Evolutionary conservation across 1,284 basidiomycete species (phyloP).

Genomic region (Cutaneotrichosporon sp.): DNA sequence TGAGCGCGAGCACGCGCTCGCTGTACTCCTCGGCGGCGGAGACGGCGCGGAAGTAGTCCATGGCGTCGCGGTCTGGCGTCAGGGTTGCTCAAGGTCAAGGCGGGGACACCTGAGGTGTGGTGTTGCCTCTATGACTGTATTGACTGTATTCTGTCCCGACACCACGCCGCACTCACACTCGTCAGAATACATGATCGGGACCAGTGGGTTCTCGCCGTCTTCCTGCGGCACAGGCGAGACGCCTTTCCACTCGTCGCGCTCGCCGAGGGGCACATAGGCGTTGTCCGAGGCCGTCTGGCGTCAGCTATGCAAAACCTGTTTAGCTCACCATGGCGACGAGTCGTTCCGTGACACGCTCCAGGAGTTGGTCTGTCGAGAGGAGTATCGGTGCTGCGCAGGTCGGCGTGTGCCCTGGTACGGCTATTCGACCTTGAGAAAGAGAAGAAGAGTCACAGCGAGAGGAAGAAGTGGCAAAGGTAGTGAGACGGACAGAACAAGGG

Average conservation of each 20-base stretch:
- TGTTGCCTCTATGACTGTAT: no score
- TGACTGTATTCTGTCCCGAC: not conserved
- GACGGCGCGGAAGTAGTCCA: slow-evolving; percentile 82
- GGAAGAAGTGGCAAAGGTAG: no score
- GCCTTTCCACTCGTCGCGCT: slow-evolving; percentile 71
- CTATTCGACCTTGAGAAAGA: not conserved
- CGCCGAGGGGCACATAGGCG: slow-evolving; percentile 54
- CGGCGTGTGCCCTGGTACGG: no score
- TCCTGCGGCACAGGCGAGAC: slow-evolving; percentile 74
- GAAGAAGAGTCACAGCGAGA: not conserved
- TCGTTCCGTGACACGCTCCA: not conserved
- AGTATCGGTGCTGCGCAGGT: not conserved
- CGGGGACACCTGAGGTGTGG: no score
- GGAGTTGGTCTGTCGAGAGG: not conserved
- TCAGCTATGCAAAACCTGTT: not conserved
- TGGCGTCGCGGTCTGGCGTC: slow-evolving; percentile 75
- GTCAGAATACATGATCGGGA: slow-evolving; percentile 78
- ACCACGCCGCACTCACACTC: slow-evolving; percentile 61
- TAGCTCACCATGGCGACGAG: not conserved
- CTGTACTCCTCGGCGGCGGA: slow-evolving; percentile 69
- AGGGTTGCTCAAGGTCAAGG: not conserved
- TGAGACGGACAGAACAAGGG: no score
- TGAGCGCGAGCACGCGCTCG: slow-evolving; percentile 71
- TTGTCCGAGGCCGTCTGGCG: not conserved
- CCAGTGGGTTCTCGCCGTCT: slow-evolving; percentile 66